A percentile compares a stretch with the other conserved stretches of the same genome.
These are phyloP conservation scores for Hippophae tibetana DNA, from an alignment of 306 rosid species.

Conservation along the genomic window DNA sequence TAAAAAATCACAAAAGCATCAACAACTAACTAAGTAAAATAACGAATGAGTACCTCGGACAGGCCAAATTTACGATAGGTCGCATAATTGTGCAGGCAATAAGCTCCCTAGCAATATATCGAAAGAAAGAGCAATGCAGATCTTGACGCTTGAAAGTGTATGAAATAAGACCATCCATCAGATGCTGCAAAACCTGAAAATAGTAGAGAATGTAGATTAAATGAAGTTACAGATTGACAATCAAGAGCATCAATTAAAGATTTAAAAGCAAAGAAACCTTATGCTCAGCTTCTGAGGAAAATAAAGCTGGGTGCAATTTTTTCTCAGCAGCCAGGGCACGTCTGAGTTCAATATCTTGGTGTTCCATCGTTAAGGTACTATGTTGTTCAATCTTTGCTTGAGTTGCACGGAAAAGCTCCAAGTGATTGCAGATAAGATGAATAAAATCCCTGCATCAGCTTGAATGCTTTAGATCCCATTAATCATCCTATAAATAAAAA, in stretches of 20 bases:
- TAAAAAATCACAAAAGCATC: conserved; percentile 21
- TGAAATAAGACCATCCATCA: conserved; percentile 80
- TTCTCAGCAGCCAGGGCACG: conserved; percentile 60
- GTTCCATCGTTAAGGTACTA: conserved; percentile 44
- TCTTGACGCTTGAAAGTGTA: conserved; percentile 70
- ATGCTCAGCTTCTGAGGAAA: conserved; percentile 96
- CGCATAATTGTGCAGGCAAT: conserved; percentile 92
- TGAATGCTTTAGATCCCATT: conserved; percentile 24
- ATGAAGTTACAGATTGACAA: conserved; percentile 4
- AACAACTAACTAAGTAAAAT: conserved; percentile 9
- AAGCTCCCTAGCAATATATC: conserved; percentile 74
- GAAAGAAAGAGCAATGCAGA: conserved; percentile 77
- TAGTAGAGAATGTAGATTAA: conserved; percentile 6
- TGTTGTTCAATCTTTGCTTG: conserved; percentile 57
- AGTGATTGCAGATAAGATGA: conserved; percentile 63
- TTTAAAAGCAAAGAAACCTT: conserved; percentile 46
- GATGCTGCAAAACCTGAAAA: conserved; percentile 87
- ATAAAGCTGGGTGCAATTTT: conserved; percentile 93
- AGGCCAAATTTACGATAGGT: conserved; percentile 77
- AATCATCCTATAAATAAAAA: conserved; percentile 15
- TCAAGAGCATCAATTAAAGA: conserved; percentile 13
- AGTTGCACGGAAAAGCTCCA: conserved; percentile 81
- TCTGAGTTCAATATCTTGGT: conserved; percentile 62
- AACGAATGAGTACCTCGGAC: conserved; percentile 54
- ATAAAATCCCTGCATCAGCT: conserved; percentile 76